phyloP scores from a whole-genome alignment of 495 filamentous ascomycete genomes.

The Tetracladium setigerum region DNA sequence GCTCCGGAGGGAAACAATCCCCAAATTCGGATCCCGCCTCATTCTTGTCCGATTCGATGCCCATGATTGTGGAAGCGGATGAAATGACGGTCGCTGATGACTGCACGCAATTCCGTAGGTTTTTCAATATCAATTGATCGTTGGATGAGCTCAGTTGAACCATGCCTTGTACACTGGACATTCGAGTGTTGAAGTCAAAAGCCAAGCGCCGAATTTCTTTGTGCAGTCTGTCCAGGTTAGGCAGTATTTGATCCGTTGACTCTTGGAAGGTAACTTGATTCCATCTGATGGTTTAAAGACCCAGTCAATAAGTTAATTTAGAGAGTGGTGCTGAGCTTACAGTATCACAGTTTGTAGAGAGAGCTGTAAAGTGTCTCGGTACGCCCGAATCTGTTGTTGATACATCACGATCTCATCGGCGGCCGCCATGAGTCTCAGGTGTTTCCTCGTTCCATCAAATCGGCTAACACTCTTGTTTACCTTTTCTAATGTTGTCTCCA shows the following conservation, averaged over 20 bases:
- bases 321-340: background rate
- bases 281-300: background rate
- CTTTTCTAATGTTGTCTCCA: slow-evolving; percentile 6
- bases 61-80: slow-evolving; percentile 14
- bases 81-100: slow-evolving; percentile 12
- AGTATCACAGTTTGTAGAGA: slow-evolving; percentile 12
- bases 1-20: slow-evolving; percentile 8
- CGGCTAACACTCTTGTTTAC: slow-evolving; percentile 10
- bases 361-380: slow-evolving; percentile 4
- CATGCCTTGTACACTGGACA: slow-evolving; percentile 5
- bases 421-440: slow-evolving; percentile 1
- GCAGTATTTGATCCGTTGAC: slow-evolving; percentile 16
- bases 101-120: slow-evolving; percentile 13
- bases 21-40: slow-evolving; percentile 14
- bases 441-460: slow-evolving; percentile 9
- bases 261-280: slow-evolving; percentile 16
- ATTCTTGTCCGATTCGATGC: background rate
- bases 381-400: slow-evolving; percentile 9
- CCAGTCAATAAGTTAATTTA: too few relatives aligned
- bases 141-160: slow-evolving; percentile 3
- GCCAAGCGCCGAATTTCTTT: slow-evolving; percentile 11
- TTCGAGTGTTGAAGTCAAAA: slow-evolving; percentile 9
- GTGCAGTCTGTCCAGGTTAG: slow-evolving; percentile 13
- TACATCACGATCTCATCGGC: slow-evolving; percentile 7
- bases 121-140: slow-evolving; percentile 1